Evolutionary conservation across 2,329 filamentous ascomycete species (phyloP).

Genomic region (Pseudogymnoascus sp.): DNA sequence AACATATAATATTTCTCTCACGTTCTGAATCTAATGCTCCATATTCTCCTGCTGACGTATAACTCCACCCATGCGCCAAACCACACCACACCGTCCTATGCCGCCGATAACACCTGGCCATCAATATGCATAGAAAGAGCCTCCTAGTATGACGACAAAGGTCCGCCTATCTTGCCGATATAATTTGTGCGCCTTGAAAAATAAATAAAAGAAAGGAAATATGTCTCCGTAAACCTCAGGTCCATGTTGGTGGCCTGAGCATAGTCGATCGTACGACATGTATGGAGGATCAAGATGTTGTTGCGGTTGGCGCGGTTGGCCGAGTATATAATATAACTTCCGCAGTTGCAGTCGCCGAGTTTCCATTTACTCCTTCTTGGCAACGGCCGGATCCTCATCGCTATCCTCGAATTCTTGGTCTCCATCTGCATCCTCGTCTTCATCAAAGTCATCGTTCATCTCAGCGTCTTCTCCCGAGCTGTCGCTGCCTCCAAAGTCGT

Average conservation of each 20-base stretch:
- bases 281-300: background rate
- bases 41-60: constrained; percentile 1
- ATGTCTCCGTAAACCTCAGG: background rate
- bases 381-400: constrained; percentile 22
- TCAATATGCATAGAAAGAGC: constrained; percentile 2
- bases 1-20: background rate
- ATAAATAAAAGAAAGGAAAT: background rate
- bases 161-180: constrained; percentile 2
- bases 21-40: background rate
- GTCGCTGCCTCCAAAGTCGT: constrained; percentile 71
- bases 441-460: constrained; percentile 50
- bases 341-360: background rate
- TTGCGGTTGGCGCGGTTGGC: background rate
- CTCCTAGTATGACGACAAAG: background rate
- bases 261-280: background rate
- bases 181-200: background rate
- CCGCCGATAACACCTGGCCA: constrained; percentile 2
- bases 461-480: constrained; percentile 50
- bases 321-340: background rate
- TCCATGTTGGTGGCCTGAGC: background rate
- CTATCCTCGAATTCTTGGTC: constrained; percentile 44
- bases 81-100: background rate
- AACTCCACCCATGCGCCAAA: constrained; percentile 3
- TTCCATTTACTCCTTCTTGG: background rate
- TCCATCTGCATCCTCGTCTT: constrained; percentile 46